Conservation (phyloP, 2,329 filamentous ascomycete species). For the Epichloe aotearoae region DNA sequence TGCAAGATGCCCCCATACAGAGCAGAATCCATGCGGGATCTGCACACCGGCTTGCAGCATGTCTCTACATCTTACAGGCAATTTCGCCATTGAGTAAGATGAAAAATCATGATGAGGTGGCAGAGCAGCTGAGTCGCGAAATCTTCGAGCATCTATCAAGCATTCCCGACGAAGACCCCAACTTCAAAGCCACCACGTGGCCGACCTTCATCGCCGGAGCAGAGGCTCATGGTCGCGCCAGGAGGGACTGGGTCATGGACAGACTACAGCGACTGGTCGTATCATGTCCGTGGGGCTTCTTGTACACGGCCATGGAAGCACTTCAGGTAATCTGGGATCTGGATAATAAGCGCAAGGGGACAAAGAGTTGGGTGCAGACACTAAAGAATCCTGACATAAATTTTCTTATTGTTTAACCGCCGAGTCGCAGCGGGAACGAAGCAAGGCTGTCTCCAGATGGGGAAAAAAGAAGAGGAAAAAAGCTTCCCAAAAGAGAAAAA, state of each 20-base stretch:
- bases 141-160: conserved; percentile 32
- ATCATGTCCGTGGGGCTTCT: conserved; percentile 34
- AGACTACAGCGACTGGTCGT: conserved; percentile 27
- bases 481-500: neutral
- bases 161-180: conserved; percentile 34
- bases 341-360: conserved; percentile 18
- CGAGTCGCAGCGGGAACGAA: neutral
- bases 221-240: conserved; percentile 28
- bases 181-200: conserved; percentile 45
- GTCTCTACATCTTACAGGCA: conserved; percentile 32
- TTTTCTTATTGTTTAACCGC: conserved; percentile 27
- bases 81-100: conserved; percentile 17
- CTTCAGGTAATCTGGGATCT: conserved; percentile 29
- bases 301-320: conserved; percentile 32
- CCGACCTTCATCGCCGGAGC: conserved; percentile 43
- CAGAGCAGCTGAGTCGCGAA: conserved; percentile 27
- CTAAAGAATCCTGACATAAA: conserved; percentile 28
- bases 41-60: conserved; percentile 29
- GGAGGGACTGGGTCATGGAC: conserved; percentile 35
- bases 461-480: neutral
- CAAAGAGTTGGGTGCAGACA: conserved; percentile 30
- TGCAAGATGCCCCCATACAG: conserved; percentile 20
- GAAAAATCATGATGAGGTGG: conserved; percentile 15
- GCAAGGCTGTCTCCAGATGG: neutral
- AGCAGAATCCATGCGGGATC: conserved; percentile 28